These are phyloP conservation scores for Irineochytrium annulatum DNA, from an alignment of 192 early-diverging fungal species.

Conservation along the genomic window DNA sequence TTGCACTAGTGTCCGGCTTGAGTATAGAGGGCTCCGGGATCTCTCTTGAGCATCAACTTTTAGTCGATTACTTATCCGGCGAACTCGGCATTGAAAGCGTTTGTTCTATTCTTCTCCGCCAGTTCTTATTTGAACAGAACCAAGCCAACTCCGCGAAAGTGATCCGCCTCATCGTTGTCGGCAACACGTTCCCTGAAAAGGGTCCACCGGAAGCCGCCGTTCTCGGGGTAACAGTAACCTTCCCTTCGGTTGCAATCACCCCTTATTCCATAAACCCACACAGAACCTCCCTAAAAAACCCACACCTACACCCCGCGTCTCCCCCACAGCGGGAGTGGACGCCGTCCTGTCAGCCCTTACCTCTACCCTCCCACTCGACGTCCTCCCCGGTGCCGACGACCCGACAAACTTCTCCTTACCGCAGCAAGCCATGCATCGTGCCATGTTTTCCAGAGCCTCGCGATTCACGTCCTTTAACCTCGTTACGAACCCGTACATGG, in stretches of 20 bases:
- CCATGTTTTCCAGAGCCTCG: slow-evolving; percentile 62
- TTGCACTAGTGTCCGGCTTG: slow-evolving; percentile 83
- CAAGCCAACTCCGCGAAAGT: slow-evolving; percentile 57
- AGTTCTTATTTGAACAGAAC: slow-evolving; percentile 42
- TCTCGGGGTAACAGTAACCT: too few relatives aligned
- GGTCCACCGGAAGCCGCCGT: too few relatives aligned
- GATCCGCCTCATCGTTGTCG: slow-evolving; percentile 70
- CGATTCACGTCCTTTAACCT: slow-evolving; percentile 59
- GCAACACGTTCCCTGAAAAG: slow-evolving; percentile 53
- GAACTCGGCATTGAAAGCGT: slow-evolving; percentile 57
- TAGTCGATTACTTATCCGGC: slow-evolving; percentile 77
- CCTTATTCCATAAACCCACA: background rate
- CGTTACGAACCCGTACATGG: slow-evolving; percentile 79
- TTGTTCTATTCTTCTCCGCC: slow-evolving; percentile 9
- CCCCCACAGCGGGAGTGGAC: slow-evolving; percentile 51
- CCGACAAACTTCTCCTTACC: slow-evolving; percentile 76
- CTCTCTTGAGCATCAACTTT: slow-evolving; percentile 61
- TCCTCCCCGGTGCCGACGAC: slow-evolving; percentile 81
- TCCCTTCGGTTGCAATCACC: slow-evolving; percentile 7
- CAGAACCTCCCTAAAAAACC: background rate
- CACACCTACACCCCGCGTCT: background rate
- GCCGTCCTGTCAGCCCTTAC: slow-evolving; percentile 60
- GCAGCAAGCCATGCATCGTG: slow-evolving; percentile 76
- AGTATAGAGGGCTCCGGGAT: slow-evolving; percentile 51
- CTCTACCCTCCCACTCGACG: slow-evolving; percentile 57